These are phyloP conservation scores for Psilocybe mexicana DNA, from an alignment of 1,284 basidiomycete species.

Conservation along the genomic window DNA sequence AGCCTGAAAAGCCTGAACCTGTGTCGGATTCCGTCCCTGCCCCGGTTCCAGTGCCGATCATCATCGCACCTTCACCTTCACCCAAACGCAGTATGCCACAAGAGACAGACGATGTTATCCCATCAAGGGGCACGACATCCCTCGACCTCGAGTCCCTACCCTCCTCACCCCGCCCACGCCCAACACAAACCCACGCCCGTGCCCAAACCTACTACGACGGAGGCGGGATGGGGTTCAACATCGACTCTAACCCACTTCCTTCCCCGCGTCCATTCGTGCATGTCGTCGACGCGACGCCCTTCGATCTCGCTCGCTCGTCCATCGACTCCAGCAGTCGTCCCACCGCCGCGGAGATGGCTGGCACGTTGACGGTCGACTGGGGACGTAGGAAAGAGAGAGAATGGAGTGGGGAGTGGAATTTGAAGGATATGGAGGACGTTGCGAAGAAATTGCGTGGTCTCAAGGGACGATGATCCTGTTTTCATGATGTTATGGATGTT, in stretches of 20 bases:
- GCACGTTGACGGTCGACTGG: slow-evolving; percentile 6
- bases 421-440: slow-evolving; percentile 34
- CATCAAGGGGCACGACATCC: neutral
- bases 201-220: neutral
- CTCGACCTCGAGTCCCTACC: neutral
- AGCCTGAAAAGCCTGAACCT: neutral
- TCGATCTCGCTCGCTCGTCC: neutral
- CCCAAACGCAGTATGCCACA: neutral
- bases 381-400: slow-evolving; percentile 30
- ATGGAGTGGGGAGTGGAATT: slow-evolving; percentile 41
- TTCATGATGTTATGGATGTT: no score
- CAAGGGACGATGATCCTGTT: slow-evolving; percentile 19
- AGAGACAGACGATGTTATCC: neutral
- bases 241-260: neutral
- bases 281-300: neutral
- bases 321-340: neutral
- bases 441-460: slow-evolving; percentile 33
- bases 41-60: neutral
- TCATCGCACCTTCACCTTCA: neutral
- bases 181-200: neutral
- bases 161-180: neutral
- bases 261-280: neutral
- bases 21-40: neutral
- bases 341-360: neutral
- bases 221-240: neutral